These are phyloP conservation scores for Xylaria palmicola DNA, from an alignment of 495 filamentous ascomycete genomes.

Conservation along the genomic window DNA sequence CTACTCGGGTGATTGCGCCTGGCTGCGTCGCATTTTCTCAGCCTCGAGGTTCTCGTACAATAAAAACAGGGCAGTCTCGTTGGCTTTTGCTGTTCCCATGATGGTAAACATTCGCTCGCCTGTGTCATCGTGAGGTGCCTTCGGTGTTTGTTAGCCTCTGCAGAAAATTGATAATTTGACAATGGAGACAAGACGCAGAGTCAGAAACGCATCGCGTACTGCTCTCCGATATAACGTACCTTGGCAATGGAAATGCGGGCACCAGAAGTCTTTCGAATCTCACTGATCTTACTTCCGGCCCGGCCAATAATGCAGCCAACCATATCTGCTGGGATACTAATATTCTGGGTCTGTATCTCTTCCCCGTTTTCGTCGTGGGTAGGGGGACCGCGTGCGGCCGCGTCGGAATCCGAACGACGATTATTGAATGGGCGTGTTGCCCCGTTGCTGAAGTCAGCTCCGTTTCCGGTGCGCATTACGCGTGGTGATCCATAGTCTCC, in stretches of 20 bases:
- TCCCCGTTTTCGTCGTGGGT: slow-evolving; percentile 93
- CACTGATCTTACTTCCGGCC: slow-evolving; percentile 91
- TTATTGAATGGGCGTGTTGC: slow-evolving; percentile 46
- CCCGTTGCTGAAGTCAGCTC: slow-evolving; percentile 86
- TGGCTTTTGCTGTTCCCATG: slow-evolving; percentile 85
- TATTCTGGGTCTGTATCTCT: slow-evolving; percentile 97
- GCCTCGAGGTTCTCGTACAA: slow-evolving; percentile 98
- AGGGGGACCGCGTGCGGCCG: slow-evolving; percentile 66
- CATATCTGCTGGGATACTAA: slow-evolving; percentile 99
- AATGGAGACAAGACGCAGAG: neutral
- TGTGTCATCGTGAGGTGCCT: slow-evolving; percentile 90
- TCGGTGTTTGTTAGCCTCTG: slow-evolving; percentile 17
- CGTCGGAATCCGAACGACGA: slow-evolving; percentile 82
- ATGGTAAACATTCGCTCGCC: slow-evolving; percentile 99
- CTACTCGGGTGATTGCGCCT: slow-evolving; percentile 66
- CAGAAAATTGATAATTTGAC: neutral
- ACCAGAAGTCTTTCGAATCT: slow-evolving; percentile 93
- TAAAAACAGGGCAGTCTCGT: slow-evolving; percentile 92
- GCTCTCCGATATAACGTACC: slow-evolving; percentile 33
- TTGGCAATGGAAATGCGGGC: slow-evolving; percentile 98
- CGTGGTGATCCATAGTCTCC: slow-evolving; percentile 61
- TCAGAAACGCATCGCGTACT: neutral
- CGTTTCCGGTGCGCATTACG: slow-evolving; percentile 93
- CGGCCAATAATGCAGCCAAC: slow-evolving; percentile 99
- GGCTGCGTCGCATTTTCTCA: slow-evolving; percentile 94